Evolutionary conservation across 192 early-diverging fungal genomes (phyloP).

Genomic region (Endogone sp.): DNA sequence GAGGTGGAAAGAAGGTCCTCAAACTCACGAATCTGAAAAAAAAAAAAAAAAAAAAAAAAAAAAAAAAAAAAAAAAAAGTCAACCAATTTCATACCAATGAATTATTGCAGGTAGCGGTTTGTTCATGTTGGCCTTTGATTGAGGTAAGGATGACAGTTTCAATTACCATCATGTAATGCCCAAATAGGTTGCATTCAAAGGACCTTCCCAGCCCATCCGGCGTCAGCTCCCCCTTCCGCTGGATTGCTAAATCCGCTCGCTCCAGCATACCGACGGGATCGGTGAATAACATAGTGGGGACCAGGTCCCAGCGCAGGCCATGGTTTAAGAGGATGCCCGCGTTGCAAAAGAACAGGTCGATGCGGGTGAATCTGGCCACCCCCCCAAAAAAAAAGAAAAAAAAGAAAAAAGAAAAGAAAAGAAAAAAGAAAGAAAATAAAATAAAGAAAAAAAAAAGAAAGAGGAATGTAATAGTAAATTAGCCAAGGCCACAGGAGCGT

Average conservation of each 20-base stretch:
- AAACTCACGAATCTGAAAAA: constrained; percentile 40
- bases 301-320: constrained; percentile 37
- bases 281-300: constrained; percentile 21
- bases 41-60: neutral
- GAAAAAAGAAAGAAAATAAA: too few relatives aligned
- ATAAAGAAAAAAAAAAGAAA: neutral
- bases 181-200: constrained; percentile 54
- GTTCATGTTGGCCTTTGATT: too few relatives aligned
- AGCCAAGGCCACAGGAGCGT: too few relatives aligned
- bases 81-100: neutral
- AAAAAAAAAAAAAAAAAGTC: neutral
- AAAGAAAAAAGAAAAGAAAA: neutral
- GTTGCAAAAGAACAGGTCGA: constrained; percentile 53
- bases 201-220: constrained; percentile 48
- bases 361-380: constrained; percentile 28
- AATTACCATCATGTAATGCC: constrained; percentile 55
- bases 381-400: too few relatives aligned
- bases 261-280: constrained; percentile 29
- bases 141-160: too few relatives aligned
- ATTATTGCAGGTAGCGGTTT: neutral
- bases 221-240: constrained; percentile 40
- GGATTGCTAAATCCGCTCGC: constrained; percentile 37
- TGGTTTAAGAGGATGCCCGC: constrained; percentile 41
- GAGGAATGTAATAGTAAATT: neutral
- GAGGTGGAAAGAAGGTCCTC: constrained; percentile 35